Conservation (phyloP, 2,329 filamentous ascomycete genomes). For the Exutisphaerella laricina region DNA sequence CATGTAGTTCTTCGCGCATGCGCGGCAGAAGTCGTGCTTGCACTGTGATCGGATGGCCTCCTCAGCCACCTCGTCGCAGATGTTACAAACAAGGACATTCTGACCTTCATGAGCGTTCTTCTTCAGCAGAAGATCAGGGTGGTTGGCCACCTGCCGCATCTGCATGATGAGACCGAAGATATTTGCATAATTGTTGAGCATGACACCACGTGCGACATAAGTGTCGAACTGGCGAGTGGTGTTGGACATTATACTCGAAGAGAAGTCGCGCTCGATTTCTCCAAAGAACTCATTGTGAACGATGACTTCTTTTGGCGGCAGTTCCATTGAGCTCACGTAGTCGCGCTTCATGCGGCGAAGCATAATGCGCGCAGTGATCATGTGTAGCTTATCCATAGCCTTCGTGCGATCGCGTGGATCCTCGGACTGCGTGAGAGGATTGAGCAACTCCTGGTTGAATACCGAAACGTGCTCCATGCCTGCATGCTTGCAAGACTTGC, state of each 20-base stretch:
- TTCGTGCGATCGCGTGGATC: slow-evolving; percentile 53
- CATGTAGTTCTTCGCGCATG: slow-evolving; percentile 75
- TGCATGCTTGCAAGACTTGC: slow-evolving; percentile 62
- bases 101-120: slow-evolving; percentile 81
- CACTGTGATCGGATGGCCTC: slow-evolving; percentile 89
- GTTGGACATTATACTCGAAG: slow-evolving; percentile 90
- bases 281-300: slow-evolving; percentile 95
- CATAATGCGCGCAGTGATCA: slow-evolving; percentile 93
- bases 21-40: slow-evolving; percentile 85
- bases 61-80: slow-evolving; percentile 94
- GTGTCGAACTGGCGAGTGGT: slow-evolving; percentile 86
- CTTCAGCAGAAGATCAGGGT: slow-evolving; percentile 88
- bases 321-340: slow-evolving; percentile 88
- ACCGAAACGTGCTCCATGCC: slow-evolving; percentile 67
- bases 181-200: slow-evolving; percentile 95
- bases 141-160: slow-evolving; percentile 96
- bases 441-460: slow-evolving; percentile 92
- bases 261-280: slow-evolving; percentile 93
- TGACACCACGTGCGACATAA: slow-evolving; percentile 87
- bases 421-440: slow-evolving; percentile 56
- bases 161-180: slow-evolving; percentile 99
- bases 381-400: slow-evolving; percentile 74
- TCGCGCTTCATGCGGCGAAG: slow-evolving; percentile 90
- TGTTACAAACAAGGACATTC: slow-evolving; percentile 84
- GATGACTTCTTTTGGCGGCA: slow-evolving; percentile 89